Conservation (phyloP, 352 stramenopile species). For the Globisporangium parvum region DNA sequence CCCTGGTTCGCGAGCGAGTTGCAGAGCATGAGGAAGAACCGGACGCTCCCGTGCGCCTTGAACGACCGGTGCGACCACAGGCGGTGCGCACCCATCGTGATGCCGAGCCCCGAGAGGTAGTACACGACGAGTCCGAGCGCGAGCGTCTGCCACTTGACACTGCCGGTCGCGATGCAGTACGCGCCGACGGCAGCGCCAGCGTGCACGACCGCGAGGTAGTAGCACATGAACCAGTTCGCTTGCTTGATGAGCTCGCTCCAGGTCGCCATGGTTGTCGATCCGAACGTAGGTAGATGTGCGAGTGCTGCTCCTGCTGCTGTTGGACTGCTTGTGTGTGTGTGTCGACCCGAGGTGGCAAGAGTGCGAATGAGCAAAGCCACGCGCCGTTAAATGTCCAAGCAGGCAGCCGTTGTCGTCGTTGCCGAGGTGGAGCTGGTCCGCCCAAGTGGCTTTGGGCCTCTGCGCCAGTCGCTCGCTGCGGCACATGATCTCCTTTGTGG, state of each 20-base stretch:
- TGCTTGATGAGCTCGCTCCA: constrained; percentile 41
- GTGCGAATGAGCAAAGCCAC: constrained; percentile 5
- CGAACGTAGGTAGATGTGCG: neutral
- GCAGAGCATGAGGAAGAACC: constrained; percentile 96
- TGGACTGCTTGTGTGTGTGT: neutral
- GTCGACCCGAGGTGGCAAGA: neutral
- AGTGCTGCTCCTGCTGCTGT: neutral
- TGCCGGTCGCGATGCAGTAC: constrained; percentile 41
- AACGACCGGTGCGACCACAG: constrained; percentile 97
- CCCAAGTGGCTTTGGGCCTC: too few relatives aligned
- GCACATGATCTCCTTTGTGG: too few relatives aligned
- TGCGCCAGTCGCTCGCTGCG: too few relatives aligned
- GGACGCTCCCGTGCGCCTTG: constrained; percentile 88
- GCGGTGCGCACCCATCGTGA: constrained; percentile 96
- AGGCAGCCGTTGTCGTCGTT: too few relatives aligned
- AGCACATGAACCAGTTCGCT: constrained; percentile 98
- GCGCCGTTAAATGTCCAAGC: neutral
- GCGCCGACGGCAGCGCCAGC: constrained; percentile 86
- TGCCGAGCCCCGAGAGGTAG: constrained; percentile 94
- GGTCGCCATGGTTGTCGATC: constrained; percentile 6
- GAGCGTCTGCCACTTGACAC: constrained; percentile 85
- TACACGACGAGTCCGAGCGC: constrained; percentile 91
- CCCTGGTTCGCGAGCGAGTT: constrained; percentile 98
- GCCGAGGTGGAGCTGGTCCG: too few relatives aligned
- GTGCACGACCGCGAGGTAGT: constrained; percentile 97